Percentiles rank a stretch among this genome's conserved stretches.
These are phyloP conservation scores for Phytophthora boehmeriae DNA, from an alignment of 352 stramenopile species.

Conservation along the genomic window DNA sequence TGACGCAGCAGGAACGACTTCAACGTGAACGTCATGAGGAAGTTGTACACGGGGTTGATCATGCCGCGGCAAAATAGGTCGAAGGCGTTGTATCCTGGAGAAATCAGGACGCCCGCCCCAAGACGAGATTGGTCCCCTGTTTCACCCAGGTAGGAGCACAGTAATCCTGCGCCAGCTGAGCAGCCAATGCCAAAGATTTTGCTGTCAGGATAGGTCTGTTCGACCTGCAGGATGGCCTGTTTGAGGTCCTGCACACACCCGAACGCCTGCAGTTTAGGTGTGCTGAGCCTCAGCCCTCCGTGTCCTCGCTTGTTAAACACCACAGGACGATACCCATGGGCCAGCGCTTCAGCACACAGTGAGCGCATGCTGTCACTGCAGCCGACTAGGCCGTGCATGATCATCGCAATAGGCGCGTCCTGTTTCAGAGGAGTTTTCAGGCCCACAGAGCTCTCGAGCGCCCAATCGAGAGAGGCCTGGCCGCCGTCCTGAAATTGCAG, in stretches of 20 bases:
- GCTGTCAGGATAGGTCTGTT: conserved; percentile 49
- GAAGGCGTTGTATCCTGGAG: conserved; percentile 75
- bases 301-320: conserved; percentile 89
- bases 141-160: conserved; percentile 80
- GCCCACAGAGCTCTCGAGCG: conserved; percentile 37
- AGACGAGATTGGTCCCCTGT: conserved; percentile 56
- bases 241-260: conserved; percentile 67
- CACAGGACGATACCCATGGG: conserved; percentile 71
- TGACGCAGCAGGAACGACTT: conserved; percentile 72
- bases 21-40: conserved; percentile 77
- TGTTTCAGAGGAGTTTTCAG: conserved; percentile 15
- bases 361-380: conserved; percentile 68
- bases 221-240: conserved; percentile 57
- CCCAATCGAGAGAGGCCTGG: conserved; percentile 76
- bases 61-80: conserved; percentile 73
- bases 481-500: conserved; percentile 64
- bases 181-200: conserved; percentile 73
- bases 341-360: conserved; percentile 65
- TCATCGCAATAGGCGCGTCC: conserved; percentile 60
- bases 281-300: conserved; percentile 61
- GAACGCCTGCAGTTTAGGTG: conserved; percentile 73
- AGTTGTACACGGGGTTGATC: conserved; percentile 78
- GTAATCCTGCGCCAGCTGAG: conserved; percentile 69
- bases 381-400: conserved; percentile 75
- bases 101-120: conserved; percentile 68